These are phyloP conservation scores for Didymella pomorum DNA, from an alignment of 2,329 filamentous ascomycete genomes.

Conservation along the genomic window DNA sequence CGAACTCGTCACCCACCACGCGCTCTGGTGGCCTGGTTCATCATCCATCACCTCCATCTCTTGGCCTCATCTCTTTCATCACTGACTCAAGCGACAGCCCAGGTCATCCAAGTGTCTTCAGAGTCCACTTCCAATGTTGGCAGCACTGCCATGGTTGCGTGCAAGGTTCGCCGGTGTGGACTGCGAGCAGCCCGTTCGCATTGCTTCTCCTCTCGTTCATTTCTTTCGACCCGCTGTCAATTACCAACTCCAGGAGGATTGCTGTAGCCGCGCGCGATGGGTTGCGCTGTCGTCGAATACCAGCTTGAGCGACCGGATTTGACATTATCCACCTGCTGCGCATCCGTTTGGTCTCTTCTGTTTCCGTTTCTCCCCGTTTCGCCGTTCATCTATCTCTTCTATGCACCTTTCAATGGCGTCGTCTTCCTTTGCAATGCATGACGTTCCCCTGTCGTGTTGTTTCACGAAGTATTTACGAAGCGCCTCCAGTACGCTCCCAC, in stretches of 20 bases:
- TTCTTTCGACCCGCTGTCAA: conserved; percentile 8
- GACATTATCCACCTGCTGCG: not conserved
- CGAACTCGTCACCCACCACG: not conserved
- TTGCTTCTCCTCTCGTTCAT: conserved; percentile 2
- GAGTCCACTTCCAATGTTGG: not conserved
- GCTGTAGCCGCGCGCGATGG: conserved; percentile 3
- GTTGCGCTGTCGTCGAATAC: conserved; percentile 2
- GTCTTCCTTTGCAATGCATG: not conserved
- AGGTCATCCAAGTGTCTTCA: not conserved
- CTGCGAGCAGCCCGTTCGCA: not conserved
- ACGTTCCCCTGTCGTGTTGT: not conserved
- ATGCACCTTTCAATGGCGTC: not conserved
- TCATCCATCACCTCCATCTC: not conserved
- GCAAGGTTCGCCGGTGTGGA: not conserved
- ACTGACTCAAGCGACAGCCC: conserved; percentile 7
- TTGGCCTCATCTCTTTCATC: not conserved
- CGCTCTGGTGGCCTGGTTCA: not conserved
- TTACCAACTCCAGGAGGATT: not conserved
- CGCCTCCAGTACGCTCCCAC: not conserved
- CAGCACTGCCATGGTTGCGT: not conserved
- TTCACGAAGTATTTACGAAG: not conserved
- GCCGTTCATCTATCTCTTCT: not conserved
- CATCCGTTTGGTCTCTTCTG: not conserved
- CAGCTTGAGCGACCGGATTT: not conserved
- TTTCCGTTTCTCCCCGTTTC: not conserved